phyloP scores from a whole-genome alignment of 2,329 filamentous ascomycete species.

The Gnomoniopsis sp. region DNA sequence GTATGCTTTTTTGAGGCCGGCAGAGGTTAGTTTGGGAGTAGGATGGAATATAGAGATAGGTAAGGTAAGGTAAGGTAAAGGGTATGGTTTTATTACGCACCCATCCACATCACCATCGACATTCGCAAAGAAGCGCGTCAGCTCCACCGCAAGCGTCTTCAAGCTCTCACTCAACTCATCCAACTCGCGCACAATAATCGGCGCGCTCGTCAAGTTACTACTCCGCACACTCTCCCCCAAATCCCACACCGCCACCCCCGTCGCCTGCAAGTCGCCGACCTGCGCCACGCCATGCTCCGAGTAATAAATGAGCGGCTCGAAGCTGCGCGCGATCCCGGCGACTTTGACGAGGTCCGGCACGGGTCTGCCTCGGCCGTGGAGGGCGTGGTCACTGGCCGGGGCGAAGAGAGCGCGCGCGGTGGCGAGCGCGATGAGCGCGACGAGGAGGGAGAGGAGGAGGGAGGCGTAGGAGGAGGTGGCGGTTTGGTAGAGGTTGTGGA shows the following conservation, averaged over 20 bases:
- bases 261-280: constrained; percentile 84
- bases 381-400: constrained; percentile 43
- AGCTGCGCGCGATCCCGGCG: constrained; percentile 82
- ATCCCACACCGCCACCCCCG: constrained; percentile 91
- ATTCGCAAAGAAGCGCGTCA: constrained; percentile 89
- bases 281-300: constrained; percentile 85
- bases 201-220: constrained; percentile 87
- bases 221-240: constrained; percentile 84
- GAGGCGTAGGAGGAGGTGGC: constrained; percentile 69
- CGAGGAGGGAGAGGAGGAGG: constrained; percentile 57
- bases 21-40: too few relatives aligned
- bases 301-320: constrained; percentile 92
- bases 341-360: constrained; percentile 88
- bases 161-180: constrained; percentile 83
- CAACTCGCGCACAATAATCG: constrained; percentile 79
- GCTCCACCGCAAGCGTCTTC: constrained; percentile 77
- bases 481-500: constrained; percentile 56
- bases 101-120: constrained; percentile 91
- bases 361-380: constrained; percentile 50
- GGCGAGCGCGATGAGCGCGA: constrained; percentile 62
- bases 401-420: constrained; percentile 27
- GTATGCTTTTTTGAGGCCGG: constrained; percentile 58
- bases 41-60: too few relatives aligned
- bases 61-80: too few relatives aligned
- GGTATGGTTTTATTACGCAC: constrained; percentile 46